These are phyloP conservation scores for Aspergillus nomiae DNA, from an alignment of 2,329 filamentous ascomycete genomes.

Conservation along the genomic window DNA sequence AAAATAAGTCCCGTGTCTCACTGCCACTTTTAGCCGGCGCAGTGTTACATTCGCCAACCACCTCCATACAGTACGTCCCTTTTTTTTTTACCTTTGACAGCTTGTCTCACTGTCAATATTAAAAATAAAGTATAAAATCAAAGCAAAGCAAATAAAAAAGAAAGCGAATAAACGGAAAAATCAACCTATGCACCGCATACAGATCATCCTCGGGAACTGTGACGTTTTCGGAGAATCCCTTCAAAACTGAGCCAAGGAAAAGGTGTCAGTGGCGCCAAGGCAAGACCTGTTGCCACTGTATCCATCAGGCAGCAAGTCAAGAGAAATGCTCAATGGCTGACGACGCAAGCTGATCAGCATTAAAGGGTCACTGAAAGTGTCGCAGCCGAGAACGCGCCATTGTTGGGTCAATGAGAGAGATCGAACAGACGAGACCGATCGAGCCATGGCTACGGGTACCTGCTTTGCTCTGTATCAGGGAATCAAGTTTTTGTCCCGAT, in stretches of 20 bases:
- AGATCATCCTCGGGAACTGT: not conserved
- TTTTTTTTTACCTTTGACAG: not conserved
- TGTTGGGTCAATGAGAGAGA: not conserved
- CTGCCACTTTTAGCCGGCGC: not conserved
- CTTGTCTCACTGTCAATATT: not conserved
- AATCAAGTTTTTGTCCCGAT: not conserved
- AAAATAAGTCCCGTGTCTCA: slow-evolving; percentile 3
- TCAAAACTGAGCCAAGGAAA: not conserved
- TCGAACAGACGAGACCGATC: not conserved
- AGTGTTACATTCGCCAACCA: not conserved
- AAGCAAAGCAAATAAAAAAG: not conserved
- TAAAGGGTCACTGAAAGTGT: not conserved
- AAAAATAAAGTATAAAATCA: not conserved
- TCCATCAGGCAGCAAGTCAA: not conserved
- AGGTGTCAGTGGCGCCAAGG: not conserved
- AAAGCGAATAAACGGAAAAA: not conserved
- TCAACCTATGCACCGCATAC: not conserved
- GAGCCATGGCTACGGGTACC: slow-evolving; percentile 3
- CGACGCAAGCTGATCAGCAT: not conserved
- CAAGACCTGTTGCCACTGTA: not conserved
- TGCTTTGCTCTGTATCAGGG: not conserved
- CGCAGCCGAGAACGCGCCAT: not conserved
- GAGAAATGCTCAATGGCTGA: not conserved
- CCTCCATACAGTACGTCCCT: not conserved
- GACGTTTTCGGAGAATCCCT: not conserved